A percentile compares a stretch with the other conserved stretches of the same genome.
phyloP scores from a whole-genome alignment of 805 yeast species.

The Wickerhamomyces ciferrii region DNA sequence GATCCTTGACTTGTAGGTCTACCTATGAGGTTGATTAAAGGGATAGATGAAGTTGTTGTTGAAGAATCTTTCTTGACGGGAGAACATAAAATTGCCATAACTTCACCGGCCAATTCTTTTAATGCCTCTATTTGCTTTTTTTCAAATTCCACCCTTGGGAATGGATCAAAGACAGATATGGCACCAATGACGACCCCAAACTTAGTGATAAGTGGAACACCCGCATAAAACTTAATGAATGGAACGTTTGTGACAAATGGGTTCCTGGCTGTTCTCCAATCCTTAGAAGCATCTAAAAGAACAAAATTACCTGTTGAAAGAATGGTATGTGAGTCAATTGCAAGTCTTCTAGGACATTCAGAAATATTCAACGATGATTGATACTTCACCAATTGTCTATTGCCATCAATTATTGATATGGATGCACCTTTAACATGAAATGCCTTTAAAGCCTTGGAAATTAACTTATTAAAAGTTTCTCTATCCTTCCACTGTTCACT shows the following conservation, averaged over 20 bases:
- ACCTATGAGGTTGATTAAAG: constrained; percentile 34
- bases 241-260: constrained; percentile 66
- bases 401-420: constrained; percentile 50
- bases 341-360: constrained; percentile 48
- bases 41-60: constrained; percentile 1
- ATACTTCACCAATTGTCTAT: constrained; percentile 43
- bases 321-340: constrained; percentile 67
- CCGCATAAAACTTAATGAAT: constrained; percentile 54
- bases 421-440: constrained; percentile 48
- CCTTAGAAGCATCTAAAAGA: constrained; percentile 53
- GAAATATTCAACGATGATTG: constrained; percentile 41
- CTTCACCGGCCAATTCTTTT: constrained; percentile 32
- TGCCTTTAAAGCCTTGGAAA: constrained; percentile 31
- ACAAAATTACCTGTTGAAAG: constrained; percentile 51
- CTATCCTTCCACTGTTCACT: constrained; percentile 46
- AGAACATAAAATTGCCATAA: constrained; percentile 35
- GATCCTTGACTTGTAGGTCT: constrained; percentile 49
- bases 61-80: constrained; percentile 17
- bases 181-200: constrained; percentile 48
- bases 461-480: constrained; percentile 30
- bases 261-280: constrained; percentile 62
- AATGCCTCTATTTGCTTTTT: constrained; percentile 30
- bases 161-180: constrained; percentile 51
- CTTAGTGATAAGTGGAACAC: constrained; percentile 47
- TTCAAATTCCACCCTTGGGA: constrained; percentile 31